Conservation (phyloP, 352 stramenopile genomes). For the Elongisporangium undulatum region DNA sequence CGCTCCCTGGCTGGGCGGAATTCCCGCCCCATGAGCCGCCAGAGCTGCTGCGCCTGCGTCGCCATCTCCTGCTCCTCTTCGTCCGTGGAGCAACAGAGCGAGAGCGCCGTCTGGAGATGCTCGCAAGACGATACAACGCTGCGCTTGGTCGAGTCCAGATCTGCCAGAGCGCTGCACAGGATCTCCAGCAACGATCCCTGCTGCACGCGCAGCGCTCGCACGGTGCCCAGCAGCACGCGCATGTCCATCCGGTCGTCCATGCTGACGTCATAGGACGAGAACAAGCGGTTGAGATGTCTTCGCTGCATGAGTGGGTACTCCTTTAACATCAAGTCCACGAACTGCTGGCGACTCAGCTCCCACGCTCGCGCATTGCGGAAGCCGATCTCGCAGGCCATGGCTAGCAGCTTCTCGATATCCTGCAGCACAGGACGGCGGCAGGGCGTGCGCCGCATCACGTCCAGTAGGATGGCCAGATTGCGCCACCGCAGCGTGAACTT, state of each 20-base stretch:
- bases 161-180: conserved; percentile 29
- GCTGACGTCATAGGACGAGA: conserved; percentile 52
- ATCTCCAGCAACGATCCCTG: conserved; percentile 50
- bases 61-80: conserved; percentile 32
- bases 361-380: conserved; percentile 27
- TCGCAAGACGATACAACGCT: conserved; percentile 13
- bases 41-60: conserved; percentile 12
- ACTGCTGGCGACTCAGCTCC: conserved; percentile 40
- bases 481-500: conserved; percentile 44
- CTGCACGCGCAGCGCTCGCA: conserved; percentile 52
- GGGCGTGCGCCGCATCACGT: conserved; percentile 52
- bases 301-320: conserved; percentile 45
- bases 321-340: conserved; percentile 34
- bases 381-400: conserved; percentile 42
- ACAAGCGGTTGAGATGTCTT: conserved; percentile 46
- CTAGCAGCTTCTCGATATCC: conserved; percentile 62
- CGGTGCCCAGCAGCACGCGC: conserved; percentile 41
- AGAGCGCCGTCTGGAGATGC: conserved; percentile 20
- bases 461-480: conserved; percentile 35
- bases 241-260: conserved; percentile 49
- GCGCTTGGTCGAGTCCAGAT: conserved; percentile 39
- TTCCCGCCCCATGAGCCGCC: conserved; percentile 14
- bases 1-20: neutral
- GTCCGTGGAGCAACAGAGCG: conserved; percentile 37
- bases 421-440: conserved; percentile 55